Evolutionary conservation across 2,329 filamentous ascomycete species (phyloP), one percentile per base, ranked within the genome.

Genomic region (Balansia obtecta): DNA sequence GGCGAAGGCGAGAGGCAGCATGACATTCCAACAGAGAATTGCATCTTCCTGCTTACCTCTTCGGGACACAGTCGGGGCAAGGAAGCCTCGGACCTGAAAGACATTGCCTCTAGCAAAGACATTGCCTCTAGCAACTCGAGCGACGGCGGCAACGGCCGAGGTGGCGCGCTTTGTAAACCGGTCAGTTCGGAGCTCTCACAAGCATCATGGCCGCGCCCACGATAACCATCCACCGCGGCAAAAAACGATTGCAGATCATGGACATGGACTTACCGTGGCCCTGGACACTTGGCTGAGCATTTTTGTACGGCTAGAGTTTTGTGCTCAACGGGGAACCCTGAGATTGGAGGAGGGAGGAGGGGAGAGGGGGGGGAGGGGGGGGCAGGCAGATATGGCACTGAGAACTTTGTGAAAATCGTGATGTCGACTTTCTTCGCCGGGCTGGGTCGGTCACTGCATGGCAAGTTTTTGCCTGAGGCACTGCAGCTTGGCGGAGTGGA

Each of bases 61-160:
- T 66, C 78, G 73, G 56, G 77, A 76, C 59, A 79, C 72, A 49
- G 78, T 80, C 55, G 78, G 77, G 61, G 73, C 76, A 61, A 80
- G 77, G 65, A 80, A 80, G 62, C 70, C 70, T 64, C 78, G 74
- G 63, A 69, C 67, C 65, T 74, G 73, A 64, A 69, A 67, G 59
- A 71, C 59, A 62, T 63, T 63, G 55, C 54, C 56, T 58, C 60
- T 61, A 52, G 62, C 69, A 67, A 64, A 67, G 59, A 71, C 59
- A 62, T 63, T 63, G 55, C 54, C 56, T 58, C 60, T 61, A 52
- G 62, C 69, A 67, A 64, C 68, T 66, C 64, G 73, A 70, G 62
- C 73, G 63, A 65, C 74, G 67, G 63, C 61, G 66, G 71, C 69
- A 65, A 72, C 67, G 64, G 70, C 69, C 65, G 71, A 70, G 61